phyloP scores from a whole-genome alignment of 2,329 filamentous ascomycete species.

The Ophiostoma sp. region DNA sequence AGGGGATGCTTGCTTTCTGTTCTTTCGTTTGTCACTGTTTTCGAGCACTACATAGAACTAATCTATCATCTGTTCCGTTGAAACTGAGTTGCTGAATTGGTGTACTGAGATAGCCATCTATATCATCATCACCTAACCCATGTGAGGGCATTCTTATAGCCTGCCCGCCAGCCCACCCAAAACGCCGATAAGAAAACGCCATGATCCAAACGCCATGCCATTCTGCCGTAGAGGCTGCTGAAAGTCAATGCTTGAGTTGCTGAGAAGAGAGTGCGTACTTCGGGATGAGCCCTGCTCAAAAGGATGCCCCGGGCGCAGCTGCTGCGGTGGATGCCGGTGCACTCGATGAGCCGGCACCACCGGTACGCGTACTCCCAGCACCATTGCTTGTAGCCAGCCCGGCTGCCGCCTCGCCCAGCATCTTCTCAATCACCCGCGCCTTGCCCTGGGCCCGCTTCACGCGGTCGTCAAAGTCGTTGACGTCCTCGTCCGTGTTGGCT shows the following conservation, averaged over 20 bases:
- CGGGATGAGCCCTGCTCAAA: neutral
- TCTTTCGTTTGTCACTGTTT: neutral
- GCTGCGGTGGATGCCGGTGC: neutral
- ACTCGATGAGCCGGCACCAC: neutral
- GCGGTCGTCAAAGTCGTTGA: constrained; percentile 86
- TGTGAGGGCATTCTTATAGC: no score
- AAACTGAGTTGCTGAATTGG: neutral
- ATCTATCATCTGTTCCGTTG: neutral
- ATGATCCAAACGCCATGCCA: no score
- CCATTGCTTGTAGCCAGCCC: no score
- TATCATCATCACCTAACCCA: no score
- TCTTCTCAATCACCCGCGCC: constrained; percentile 75
- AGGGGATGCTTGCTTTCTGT: constrained; percentile 2
- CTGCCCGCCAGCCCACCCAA: no score
- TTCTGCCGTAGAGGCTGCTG: no score
- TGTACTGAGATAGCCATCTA: neutral
- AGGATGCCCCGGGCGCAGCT: neutral
- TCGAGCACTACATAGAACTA: neutral
- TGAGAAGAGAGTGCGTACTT: neutral
- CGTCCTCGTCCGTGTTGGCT: constrained; percentile 79
- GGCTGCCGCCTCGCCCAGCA: constrained; percentile 40
- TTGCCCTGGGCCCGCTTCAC: constrained; percentile 79
- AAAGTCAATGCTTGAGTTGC: neutral
- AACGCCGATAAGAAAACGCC: no score
- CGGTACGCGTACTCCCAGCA: neutral